phyloP scores from a whole-genome alignment of 2,329 filamentous ascomycete species.

The Hymenoscyphus repandus region DNA sequence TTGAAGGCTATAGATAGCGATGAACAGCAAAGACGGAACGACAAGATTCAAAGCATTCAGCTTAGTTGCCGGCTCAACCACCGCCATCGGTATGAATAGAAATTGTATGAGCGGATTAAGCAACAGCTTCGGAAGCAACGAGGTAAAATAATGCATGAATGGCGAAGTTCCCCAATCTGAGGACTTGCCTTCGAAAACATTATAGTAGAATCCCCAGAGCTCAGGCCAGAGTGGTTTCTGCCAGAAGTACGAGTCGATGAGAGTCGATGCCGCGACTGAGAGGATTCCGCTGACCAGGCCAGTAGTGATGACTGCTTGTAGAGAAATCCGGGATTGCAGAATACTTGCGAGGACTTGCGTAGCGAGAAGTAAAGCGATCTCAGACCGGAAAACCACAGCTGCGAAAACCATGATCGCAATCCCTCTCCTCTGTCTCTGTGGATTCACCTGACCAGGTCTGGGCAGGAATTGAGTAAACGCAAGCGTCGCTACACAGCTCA shows the following conservation, averaged over 20 bases:
- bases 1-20: slow-evolving; percentile 76
- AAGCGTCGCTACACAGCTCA: slow-evolving; percentile 52
- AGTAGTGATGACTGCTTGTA: slow-evolving; percentile 56
- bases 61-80: slow-evolving; percentile 41
- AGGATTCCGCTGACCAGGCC: slow-evolving; percentile 60
- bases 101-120: slow-evolving; percentile 67
- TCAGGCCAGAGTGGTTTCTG: slow-evolving; percentile 85
- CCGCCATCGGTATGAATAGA: slow-evolving; percentile 49
- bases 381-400: slow-evolving; percentile 81
- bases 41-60: slow-evolving; percentile 45
- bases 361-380: slow-evolving; percentile 75
- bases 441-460: slow-evolving; percentile 35
- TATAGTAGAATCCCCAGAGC: slow-evolving; percentile 83
- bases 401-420: slow-evolving; percentile 74
- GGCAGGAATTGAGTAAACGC: slow-evolving; percentile 44
- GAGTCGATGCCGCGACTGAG: slow-evolving; percentile 64
- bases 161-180: slow-evolving; percentile 84
- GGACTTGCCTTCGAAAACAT: slow-evolving; percentile 77
- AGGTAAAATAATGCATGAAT: slow-evolving; percentile 81
- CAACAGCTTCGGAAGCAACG: slow-evolving; percentile 74
- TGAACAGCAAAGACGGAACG: slow-evolving; percentile 65
- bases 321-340: slow-evolving; percentile 44
- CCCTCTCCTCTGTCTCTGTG: slow-evolving; percentile 53
- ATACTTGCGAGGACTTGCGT: slow-evolving; percentile 64
- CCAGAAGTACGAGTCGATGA: slow-evolving; percentile 92